Base-by-base conservation (phyloP, 257 asterid genomes). In the Henckelia pumila region DNA sequence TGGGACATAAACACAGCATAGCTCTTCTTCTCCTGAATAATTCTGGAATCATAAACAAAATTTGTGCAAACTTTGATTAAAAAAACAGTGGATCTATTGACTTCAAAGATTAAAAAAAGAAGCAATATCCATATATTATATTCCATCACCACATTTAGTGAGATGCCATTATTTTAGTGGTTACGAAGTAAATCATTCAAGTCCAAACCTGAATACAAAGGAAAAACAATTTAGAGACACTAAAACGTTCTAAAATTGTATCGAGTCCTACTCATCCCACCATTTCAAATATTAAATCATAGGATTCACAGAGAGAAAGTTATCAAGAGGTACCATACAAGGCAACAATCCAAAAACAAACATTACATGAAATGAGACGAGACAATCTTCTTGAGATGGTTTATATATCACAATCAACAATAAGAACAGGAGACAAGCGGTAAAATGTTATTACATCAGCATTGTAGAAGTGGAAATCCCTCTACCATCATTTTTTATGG, bases 1-100 rank as follows among this genome's bases (percentile, higher is more conserved):
- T 26, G 93, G 93, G 75, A 86, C 89, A 73, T 86, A 86, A 56
- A 86, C 93, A 70, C 90, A 86, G 75, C 82, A 86, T 28, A 86
- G 80, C 56, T 86, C 89, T 71, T 86, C 93, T 44, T 82, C 86
- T 72, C 83, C 86, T 64, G 80, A 56, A 73, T 86, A 76, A 73
- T 70, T 81, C 93, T 86, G 85, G 66, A 63, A 71, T 21, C 17
- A n/a, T 28, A 32, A 8, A 59, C 6, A 62, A 20, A 56, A 60
- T 29, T 66, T 53, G 8, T 29, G 7, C 50, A 53, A 74, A 40
- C 7, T 16, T 5, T 40, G 52, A 47, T n/a, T n/a, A n/a, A 47
- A 5, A 47, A 17, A 47, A 47, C 55, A 47, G 16, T 47, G 55
- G 21, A 50, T 32, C 59, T 66, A 52, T 52, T 11, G 56, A 22